These are phyloP conservation scores for Pichia eremophila DNA, from an alignment of 805 yeast genomes.

Conservation along the genomic window DNA sequence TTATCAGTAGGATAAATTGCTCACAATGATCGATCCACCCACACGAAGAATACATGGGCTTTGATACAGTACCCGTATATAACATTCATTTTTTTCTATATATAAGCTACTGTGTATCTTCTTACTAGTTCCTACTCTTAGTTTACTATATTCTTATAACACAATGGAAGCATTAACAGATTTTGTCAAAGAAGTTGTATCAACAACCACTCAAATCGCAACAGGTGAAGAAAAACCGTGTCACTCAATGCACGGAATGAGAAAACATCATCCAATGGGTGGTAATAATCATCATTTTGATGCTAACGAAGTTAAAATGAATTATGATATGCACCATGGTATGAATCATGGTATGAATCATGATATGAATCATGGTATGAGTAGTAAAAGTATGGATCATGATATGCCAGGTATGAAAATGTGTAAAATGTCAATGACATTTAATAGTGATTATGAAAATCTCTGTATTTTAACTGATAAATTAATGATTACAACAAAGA, in stretches of 20 bases:
- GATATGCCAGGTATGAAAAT: conserved; percentile 12
- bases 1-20: too few species aligned
- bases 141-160: too few species aligned
- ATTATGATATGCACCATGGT: background rate
- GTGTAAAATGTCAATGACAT: conserved; percentile 32
- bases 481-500: conserved; percentile 30
- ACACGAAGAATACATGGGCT: too few species aligned
- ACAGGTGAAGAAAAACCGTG: background rate
- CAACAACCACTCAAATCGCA: background rate
- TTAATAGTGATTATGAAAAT: conserved; percentile 35
- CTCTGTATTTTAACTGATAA: conserved; percentile 32
- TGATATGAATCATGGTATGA: background rate
- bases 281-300: too few species aligned
- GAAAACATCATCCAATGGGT: background rate
- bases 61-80: too few species aligned
- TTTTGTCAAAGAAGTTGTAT: too few species aligned
- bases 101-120: too few species aligned
- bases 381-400: background rate
- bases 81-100: too few species aligned
- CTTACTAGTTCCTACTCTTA: too few species aligned
- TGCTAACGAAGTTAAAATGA: background rate
- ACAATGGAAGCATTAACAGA: conserved; percentile 2
- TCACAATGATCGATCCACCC: too few species aligned
- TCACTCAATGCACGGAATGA: background rate
- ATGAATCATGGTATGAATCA: background rate